These are phyloP conservation scores for Fistulinella prunicolor DNA, from an alignment of 768 basidiomycete species.

Conservation along the genomic window DNA sequence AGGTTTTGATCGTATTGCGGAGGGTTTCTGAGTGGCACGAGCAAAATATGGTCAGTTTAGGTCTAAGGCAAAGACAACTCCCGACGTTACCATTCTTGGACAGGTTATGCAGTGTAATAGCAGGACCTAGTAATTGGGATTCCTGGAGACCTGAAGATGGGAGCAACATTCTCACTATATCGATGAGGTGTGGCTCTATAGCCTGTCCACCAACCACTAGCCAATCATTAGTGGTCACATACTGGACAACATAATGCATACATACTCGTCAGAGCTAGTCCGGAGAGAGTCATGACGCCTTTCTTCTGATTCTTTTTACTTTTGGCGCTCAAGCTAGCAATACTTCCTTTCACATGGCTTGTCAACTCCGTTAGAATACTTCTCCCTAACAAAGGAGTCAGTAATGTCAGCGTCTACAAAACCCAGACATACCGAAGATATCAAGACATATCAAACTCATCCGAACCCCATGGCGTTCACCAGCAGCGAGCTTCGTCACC, in stretches of 20 bases:
- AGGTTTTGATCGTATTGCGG: neutral
- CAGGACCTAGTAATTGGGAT: neutral
- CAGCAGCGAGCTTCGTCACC: neutral
- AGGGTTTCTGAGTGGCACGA: neutral
- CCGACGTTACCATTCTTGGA: slow-evolving; percentile 5
- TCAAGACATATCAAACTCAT: slow-evolving; percentile 5
- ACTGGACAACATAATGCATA: neutral
- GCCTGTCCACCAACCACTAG: slow-evolving; percentile 1
- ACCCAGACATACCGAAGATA: neutral
- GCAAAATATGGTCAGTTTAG: neutral
- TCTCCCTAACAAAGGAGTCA: neutral
- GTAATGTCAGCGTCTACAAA: neutral
- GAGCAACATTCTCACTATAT: slow-evolving; percentile 6
- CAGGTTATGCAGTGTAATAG: slow-evolving; percentile 1
- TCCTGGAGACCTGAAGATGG: neutral
- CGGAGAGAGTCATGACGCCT: slow-evolving; percentile 2
- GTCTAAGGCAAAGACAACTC: neutral
- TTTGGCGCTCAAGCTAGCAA: neutral
- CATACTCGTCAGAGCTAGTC: slow-evolving; percentile 6
- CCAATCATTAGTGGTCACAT: neutral
- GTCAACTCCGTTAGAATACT: neutral
- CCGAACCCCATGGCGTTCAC: slow-evolving; percentile 1
- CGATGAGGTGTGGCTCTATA: neutral
- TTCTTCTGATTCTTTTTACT: neutral
- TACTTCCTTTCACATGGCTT: neutral